Percentiles rank a stretch among this genome's conserved stretches.
These are phyloP conservation scores for Xylariaceae sp. DNA, from an alignment of 2,329 filamentous ascomycete genomes.

Conservation along the genomic window DNA sequence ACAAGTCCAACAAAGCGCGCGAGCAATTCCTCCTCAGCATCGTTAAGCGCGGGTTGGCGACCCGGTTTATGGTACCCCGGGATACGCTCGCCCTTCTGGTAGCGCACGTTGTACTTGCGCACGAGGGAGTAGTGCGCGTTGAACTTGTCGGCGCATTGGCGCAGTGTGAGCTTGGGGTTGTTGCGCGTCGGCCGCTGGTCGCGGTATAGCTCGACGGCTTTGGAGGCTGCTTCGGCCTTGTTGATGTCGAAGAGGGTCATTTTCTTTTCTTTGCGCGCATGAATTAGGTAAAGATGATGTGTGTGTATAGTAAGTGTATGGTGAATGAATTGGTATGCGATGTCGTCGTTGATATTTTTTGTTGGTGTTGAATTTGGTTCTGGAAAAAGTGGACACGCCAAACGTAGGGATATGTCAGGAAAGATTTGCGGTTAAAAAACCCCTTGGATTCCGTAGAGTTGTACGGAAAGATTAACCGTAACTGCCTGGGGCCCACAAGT, in stretches of 20 bases:
- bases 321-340: not conserved
- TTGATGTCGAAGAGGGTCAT: not conserved
- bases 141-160: not conserved
- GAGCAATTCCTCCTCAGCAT: not conserved
- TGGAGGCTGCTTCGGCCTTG: not conserved
- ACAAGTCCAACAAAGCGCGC: not conserved
- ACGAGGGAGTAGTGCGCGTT: not conserved
- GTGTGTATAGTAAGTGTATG: too few relatives aligned
- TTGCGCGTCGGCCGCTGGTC: not conserved
- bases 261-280: not conserved
- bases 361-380: not conserved
- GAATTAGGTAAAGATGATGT: too few relatives aligned
- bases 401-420: constrained; percentile 1
- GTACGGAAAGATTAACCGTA: not conserved
- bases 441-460: not conserved
- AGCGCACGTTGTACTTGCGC: not conserved
- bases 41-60: not conserved
- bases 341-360: not conserved
- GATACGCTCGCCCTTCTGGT: not conserved
- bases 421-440: not conserved
- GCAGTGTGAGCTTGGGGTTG: not conserved
- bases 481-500: not conserved
- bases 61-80: not conserved
- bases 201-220: not conserved
- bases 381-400: not conserved